Conservation (phyloP, 2,329 filamentous ascomycete species). For the Arthrobotrys entomopaga region DNA sequence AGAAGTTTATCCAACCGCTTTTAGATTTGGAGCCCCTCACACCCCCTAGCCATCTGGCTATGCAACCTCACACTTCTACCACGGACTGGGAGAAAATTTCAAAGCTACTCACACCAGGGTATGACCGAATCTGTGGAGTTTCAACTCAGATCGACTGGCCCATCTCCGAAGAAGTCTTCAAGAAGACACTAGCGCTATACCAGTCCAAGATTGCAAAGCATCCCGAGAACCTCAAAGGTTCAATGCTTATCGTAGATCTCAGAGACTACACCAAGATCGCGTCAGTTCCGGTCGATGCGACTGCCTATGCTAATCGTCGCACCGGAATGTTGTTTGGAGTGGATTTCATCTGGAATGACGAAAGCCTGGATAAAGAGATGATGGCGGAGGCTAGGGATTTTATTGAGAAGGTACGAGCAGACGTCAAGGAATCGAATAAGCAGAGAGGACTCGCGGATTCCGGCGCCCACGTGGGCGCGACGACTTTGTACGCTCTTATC, state of each 20-base stretch:
- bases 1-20: conserved; percentile 30
- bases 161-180: conserved; percentile 13
- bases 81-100: conserved; percentile 39
- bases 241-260: conserved; percentile 43
- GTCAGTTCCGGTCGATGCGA: conserved; percentile 42
- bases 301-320: conserved; percentile 48
- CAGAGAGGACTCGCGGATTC: conserved; percentile 45
- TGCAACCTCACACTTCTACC: conserved; percentile 22
- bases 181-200: conserved; percentile 20
- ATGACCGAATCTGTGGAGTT: conserved; percentile 37
- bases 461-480: conserved; percentile 45
- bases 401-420: conserved; percentile 12
- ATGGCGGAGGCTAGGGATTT: conserved; percentile 14
- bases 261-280: conserved; percentile 44
- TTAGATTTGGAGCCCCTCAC: conserved; percentile 27
- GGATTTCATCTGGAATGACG: conserved; percentile 45
- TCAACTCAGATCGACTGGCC: conserved; percentile 42
- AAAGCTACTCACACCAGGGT: conserved; percentile 37
- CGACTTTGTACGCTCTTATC: conserved; percentile 48
- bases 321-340: conserved; percentile 22
- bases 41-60: conserved; percentile 18
- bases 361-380: conserved; percentile 35
- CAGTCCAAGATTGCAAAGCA: conserved; percentile 10
- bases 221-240: conserved; percentile 33
- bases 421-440: conserved; percentile 26